Base-by-base conservation (phyloP, 2,329 filamentous ascomycete species). In the Sporothrix luriei region DNA sequence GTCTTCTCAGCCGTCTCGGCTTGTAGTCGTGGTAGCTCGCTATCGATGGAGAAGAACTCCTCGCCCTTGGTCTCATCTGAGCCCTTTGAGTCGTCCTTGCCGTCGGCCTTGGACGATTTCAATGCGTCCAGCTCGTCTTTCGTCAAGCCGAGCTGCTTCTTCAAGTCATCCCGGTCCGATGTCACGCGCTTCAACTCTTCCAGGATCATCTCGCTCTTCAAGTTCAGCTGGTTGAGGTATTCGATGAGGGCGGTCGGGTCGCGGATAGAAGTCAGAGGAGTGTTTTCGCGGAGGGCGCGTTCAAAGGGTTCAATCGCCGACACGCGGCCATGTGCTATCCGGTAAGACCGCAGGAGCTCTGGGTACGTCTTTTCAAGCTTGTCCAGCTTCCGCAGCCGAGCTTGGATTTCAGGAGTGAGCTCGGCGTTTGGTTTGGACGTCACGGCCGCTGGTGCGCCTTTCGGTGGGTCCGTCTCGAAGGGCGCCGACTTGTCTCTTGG, bases 241-340 rank as follows among this genome's bases (percentile, higher is more conserved):
- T 98, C 94, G 7, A 93, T 87, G 46, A 99, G 84, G 2, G 93
- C 90, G 68, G 88, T 87, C 0, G 94, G 92, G 71, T 99, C 95
- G 74, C 84, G 85, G 75, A 99, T 97, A 19, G 93, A 94, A 4
- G 92, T 91, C 48, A 98, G 82, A 2, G 95, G 94, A 0, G 95
- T 99, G 75, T 97, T 92, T 77, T 99, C 95, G 75, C 93, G 92
- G 9, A 99, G 84, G 0, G 91, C 90, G 68, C 92, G 90, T 80
- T 99, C 95, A 78, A 99, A 99, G 0, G 93, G 91, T 76, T 98
- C 95, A 76, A 98, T 96, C 2, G 91, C 88, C 14, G 91, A 88
- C 54, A 94, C 92, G 66, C 93, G 89, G 70, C 91, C 88, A 81
- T 99, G 94, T 21, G 95, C 95, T 73, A 94, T 90, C 72, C 93